A percentile compares a stretch with the other conserved stretches of the same genome.
Conservation (phyloP, 768 basidiomycete species). For the Pisolithus microcarpus region DNA sequence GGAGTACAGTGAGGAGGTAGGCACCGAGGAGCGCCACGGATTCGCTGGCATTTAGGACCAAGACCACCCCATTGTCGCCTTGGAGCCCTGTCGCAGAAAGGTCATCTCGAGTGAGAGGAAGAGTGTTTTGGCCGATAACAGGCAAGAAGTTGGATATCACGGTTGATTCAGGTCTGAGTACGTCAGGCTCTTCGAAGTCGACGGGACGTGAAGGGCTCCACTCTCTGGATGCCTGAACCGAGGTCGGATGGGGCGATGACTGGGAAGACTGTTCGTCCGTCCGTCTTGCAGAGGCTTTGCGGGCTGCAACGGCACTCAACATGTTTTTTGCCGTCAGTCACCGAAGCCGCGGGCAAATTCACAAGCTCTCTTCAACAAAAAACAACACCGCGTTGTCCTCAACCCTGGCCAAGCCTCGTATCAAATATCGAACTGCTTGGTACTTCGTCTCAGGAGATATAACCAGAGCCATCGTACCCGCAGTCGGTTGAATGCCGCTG, state of each 20-base stretch:
- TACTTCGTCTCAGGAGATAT: no score
- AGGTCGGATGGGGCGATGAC: neutral
- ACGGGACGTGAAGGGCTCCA: conserved; percentile 1
- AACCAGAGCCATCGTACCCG: no score
- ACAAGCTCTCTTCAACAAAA: no score
- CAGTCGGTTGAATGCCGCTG: no score
- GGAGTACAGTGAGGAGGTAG: conserved; percentile 54
- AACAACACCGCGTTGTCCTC: no score
- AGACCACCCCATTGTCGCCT: conserved; percentile 25
- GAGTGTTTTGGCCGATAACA: conserved; percentile 16
- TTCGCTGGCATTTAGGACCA: conserved; percentile 42
- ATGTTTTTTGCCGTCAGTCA: neutral
- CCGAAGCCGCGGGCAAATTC: no score
- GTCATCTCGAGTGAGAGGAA: conserved; percentile 38
- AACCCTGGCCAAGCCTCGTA: no score
- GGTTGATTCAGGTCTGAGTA: neutral
- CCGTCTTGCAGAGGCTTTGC: neutral
- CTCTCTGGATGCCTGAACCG: neutral
- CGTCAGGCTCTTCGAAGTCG: neutral
- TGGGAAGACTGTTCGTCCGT: neutral
- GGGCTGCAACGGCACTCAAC: neutral
- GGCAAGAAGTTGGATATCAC: neutral
- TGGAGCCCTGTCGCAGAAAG: conserved; percentile 21
- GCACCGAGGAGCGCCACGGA: conserved; percentile 64
- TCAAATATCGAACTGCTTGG: no score